Evolutionary conservation across 345 rosid species (phyloP).

Genomic region (Eucalyptus viminalis): DNA sequence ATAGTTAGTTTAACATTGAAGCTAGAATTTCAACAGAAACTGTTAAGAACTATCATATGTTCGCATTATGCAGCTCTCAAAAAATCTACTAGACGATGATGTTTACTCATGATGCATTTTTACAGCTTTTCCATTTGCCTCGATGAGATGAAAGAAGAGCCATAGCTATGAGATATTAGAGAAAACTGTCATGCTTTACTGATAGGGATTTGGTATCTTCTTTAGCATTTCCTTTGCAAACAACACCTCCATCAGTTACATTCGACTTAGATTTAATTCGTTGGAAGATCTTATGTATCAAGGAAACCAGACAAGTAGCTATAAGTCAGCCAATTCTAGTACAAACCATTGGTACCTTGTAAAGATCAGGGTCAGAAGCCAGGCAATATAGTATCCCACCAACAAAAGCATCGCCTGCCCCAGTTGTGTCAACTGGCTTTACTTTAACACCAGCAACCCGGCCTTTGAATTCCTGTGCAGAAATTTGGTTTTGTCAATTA

Average conservation of each 20-base stretch:
- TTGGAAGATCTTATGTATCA: neutral
- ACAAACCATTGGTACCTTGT: constrained; percentile 15
- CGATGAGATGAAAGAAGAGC: neutral
- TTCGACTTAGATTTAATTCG: neutral
- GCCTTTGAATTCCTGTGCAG: constrained; percentile 60
- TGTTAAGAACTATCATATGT: neutral
- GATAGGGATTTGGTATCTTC: neutral
- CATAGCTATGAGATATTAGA: neutral
- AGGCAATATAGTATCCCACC: constrained; percentile 52
- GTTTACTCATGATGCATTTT: neutral
- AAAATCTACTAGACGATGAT: neutral
- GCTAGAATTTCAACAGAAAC: neutral
- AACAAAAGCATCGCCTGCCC: constrained; percentile 85
- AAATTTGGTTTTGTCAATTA: neutral
- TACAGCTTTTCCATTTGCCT: neutral
- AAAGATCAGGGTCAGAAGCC: constrained; percentile 38
- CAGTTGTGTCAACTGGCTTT: constrained; percentile 65
- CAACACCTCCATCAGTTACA: neutral
- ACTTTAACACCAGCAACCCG: constrained; percentile 57
- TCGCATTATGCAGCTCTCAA: neutral
- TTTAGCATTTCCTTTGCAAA: neutral
- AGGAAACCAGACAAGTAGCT: neutral
- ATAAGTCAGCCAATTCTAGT: neutral
- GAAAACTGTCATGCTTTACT: neutral
- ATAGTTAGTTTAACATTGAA: neutral